phyloP scores from a whole-genome alignment of 768 basidiomycete species.

The Calocybe cyanea region DNA sequence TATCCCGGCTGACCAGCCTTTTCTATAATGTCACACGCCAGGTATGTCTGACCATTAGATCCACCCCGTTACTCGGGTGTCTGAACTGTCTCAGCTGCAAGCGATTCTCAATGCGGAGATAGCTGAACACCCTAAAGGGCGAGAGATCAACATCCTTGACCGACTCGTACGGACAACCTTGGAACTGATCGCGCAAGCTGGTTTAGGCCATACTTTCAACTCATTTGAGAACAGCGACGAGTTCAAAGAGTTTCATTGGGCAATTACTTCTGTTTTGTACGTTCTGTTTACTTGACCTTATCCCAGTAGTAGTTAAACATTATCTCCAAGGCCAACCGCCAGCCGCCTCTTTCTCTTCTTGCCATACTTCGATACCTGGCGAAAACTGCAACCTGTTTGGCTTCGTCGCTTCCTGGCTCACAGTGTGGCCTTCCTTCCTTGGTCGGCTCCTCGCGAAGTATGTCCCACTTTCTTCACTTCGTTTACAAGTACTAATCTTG shows the following conservation, averaged over 20 bases:
- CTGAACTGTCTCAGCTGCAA: conserved; percentile 5
- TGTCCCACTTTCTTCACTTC: not conserved
- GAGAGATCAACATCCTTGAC: conserved; percentile 15
- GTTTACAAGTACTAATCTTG: not conserved
- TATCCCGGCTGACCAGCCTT: conserved; percentile 21
- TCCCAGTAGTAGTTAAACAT: not conserved
- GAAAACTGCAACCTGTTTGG: conserved; percentile 21
- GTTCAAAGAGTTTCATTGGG: conserved; percentile 16
- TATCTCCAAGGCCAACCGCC: conserved; percentile 17
- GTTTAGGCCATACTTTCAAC: conserved; percentile 17
- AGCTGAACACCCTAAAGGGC: not conserved
- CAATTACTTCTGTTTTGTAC: conserved; percentile 15
- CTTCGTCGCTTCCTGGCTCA: conserved; percentile 17
- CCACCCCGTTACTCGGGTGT: not conserved
- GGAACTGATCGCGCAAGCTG: conserved; percentile 16
- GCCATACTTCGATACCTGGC: conserved; percentile 20
- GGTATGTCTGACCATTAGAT: conserved; percentile 6
- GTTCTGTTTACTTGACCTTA: not conserved
- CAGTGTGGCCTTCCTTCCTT: conserved; percentile 16
- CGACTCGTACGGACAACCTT: conserved; percentile 12
- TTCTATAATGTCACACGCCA: conserved; percentile 21
- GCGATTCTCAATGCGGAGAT: conserved; percentile 7
- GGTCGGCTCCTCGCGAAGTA: conserved; percentile 19
- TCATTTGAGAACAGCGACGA: conserved; percentile 17
- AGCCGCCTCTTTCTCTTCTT: conserved; percentile 21